These are phyloP conservation scores for Vaucheria bursata DNA, from an alignment of 352 stramenopile species.

Conservation along the genomic window DNA sequence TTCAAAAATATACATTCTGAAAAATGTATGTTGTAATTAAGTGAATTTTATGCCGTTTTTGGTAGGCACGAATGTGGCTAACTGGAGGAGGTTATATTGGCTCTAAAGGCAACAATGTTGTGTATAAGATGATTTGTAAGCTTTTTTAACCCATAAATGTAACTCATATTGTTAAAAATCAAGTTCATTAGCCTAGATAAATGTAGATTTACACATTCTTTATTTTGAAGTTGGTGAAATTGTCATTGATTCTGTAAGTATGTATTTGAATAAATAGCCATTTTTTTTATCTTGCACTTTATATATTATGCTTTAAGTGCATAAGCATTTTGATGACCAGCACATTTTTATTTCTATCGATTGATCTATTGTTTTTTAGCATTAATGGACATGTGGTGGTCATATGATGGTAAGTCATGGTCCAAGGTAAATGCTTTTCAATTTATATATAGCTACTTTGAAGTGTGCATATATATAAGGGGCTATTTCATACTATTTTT, in stretches of 20 bases:
- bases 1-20: too few relatives aligned
- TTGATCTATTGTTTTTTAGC: background rate
- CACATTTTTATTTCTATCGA: background rate
- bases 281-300: background rate
- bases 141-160: background rate
- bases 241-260: background rate
- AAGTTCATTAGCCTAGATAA: too few relatives aligned
- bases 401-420: conserved; percentile 35
- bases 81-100: conserved; percentile 46
- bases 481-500: background rate
- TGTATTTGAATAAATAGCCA: background rate
- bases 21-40: too few relatives aligned
- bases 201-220: too few relatives aligned
- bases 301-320: background rate
- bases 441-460: background rate
- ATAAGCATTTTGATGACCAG: background rate
- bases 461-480: background rate
- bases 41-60: too few relatives aligned
- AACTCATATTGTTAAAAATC: too few relatives aligned
- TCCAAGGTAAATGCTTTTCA: conserved; percentile 14
- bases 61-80: conserved; percentile 37
- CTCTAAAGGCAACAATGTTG: conserved; percentile 44
- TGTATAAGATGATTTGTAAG: conserved; percentile 37
- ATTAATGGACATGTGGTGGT: conserved; percentile 43
- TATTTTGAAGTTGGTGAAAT: background rate